phyloP scores from a whole-genome alignment of 805 yeast species.

The Wickerhamiella hasegawae region DNA sequence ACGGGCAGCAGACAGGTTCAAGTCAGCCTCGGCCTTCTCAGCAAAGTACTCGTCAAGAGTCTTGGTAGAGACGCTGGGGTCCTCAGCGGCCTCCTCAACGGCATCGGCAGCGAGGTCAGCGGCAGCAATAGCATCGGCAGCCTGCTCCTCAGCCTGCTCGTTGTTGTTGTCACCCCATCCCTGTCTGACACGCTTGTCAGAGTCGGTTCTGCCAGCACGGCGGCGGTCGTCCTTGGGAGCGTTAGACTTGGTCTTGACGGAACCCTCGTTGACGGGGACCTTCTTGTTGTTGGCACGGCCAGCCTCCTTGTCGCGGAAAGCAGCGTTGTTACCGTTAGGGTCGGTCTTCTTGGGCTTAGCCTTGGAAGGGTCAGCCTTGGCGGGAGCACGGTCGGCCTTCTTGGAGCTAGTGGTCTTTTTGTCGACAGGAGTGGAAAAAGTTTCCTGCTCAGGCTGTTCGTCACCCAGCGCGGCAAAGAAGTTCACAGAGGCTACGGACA shows the following conservation, averaged over 20 bases:
- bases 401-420: constrained; percentile 72
- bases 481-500: constrained; percentile 14
- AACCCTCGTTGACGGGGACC: constrained; percentile 31
- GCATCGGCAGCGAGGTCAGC: constrained; percentile 24
- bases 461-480: constrained; percentile 15
- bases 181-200: constrained; percentile 66
- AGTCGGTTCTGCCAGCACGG: constrained; percentile 69
- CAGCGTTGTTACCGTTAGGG: constrained; percentile 79
- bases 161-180: constrained; percentile 77
- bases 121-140: constrained; percentile 28
- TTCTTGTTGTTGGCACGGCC: constrained; percentile 46
- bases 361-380: constrained; percentile 49
- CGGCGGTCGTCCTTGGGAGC: constrained; percentile 62
- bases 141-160: constrained; percentile 49
- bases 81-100: constrained; percentile 27
- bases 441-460: constrained; percentile 37
- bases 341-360: constrained; percentile 32
- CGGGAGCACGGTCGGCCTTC: constrained; percentile 35
- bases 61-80: constrained; percentile 35
- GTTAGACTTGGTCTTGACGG: constrained; percentile 30
- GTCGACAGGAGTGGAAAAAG: constrained; percentile 28
- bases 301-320: constrained; percentile 53
- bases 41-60: constrained; percentile 80
- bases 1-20: constrained; percentile 14
- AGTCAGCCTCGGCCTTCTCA: constrained; percentile 27